A percentile compares a stretch with the other conserved stretches of the same genome.
These are phyloP conservation scores for Pythium biforme DNA, from an alignment of 352 stramenopile genomes.

Conservation along the genomic window DNA sequence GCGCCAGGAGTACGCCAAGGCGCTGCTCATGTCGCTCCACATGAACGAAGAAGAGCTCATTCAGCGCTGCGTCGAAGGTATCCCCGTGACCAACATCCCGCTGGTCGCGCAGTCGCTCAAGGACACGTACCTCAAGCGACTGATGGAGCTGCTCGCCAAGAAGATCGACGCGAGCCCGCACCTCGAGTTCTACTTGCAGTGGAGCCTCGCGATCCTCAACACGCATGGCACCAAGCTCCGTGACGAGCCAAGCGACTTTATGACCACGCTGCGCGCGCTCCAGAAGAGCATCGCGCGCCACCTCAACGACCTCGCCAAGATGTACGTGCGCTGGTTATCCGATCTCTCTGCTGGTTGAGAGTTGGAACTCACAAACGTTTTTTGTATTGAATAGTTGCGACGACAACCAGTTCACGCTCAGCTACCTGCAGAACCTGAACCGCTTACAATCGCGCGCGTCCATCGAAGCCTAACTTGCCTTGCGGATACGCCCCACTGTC, in stretches of 20 bases:
- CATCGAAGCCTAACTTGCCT: conserved; percentile 15
- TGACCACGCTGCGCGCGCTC: conserved; percentile 80
- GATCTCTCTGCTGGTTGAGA: neutral
- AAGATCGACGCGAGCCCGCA: conserved; percentile 92
- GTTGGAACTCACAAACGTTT: neutral
- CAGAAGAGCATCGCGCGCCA: conserved; percentile 87
- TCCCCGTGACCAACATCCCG: conserved; percentile 86
- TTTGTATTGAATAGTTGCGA: conserved; percentile 56
- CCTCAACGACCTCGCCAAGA: conserved; percentile 80
- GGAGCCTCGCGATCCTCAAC: conserved; percentile 94
- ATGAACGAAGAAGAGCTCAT: conserved; percentile 96
- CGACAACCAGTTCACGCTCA: conserved; percentile 89
- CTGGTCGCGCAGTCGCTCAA: conserved; percentile 91
- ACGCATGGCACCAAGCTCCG: conserved; percentile 89
- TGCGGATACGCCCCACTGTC: neutral
- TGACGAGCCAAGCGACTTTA: conserved; percentile 71
- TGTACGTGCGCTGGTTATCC: conserved; percentile 48
- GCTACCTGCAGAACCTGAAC: conserved; percentile 55
- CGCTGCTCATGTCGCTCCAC: conserved; percentile 95
- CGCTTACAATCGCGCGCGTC: conserved; percentile 26
- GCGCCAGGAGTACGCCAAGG: conserved; percentile 89
- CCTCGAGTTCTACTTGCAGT: conserved; percentile 97
- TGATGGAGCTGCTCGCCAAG: conserved; percentile 93
- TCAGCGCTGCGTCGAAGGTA: conserved; percentile 88
- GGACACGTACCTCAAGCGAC: conserved; percentile 89